Evolutionary conservation across 495 filamentous ascomycete species (phyloP).

Genomic region (Endocarpon pusillum): DNA sequence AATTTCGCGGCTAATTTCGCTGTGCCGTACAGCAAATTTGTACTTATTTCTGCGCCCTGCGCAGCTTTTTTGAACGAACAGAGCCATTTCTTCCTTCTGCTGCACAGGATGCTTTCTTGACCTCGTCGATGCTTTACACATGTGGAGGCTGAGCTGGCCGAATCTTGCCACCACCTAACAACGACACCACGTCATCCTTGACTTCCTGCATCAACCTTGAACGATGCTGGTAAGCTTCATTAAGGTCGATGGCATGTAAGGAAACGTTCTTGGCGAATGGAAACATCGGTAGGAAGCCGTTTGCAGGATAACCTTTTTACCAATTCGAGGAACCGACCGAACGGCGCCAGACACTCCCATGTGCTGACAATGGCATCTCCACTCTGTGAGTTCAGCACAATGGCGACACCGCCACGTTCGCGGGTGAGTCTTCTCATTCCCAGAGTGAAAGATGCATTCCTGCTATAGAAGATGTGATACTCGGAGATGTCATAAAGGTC

Average conservation of each 20-base stretch:
- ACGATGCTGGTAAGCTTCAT: slow-evolving; percentile 3
- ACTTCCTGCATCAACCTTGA: not conserved
- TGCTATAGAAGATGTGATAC: not conserved
- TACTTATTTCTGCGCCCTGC: too few relatives aligned
- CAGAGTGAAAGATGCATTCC: not conserved
- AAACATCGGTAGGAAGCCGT: slow-evolving; percentile 16
- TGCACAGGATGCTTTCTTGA: slow-evolving; percentile 24
- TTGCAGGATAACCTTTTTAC: slow-evolving; percentile 31
- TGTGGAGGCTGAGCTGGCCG: slow-evolving; percentile 11
- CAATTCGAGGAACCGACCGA: slow-evolving; percentile 25
- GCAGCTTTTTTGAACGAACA: too few relatives aligned
- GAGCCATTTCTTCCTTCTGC: slow-evolving; percentile 1
- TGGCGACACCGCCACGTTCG: slow-evolving; percentile 33
- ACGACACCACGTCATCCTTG: not conserved
- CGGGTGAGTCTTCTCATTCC: slow-evolving; percentile 15
- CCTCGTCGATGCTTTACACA: slow-evolving; percentile 16
- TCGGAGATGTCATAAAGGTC: not conserved
- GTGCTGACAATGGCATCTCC: slow-evolving; percentile 26
- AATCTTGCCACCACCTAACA: slow-evolving; percentile 4
- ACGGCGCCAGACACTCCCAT: slow-evolving; percentile 33
- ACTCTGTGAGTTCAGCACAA: slow-evolving; percentile 32
- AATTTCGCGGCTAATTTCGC: too few relatives aligned
- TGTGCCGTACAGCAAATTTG: too few relatives aligned
- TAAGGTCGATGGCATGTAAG: slow-evolving; percentile 19
- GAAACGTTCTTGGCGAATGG: slow-evolving; percentile 16